Conservation (phyloP, 1,284 basidiomycete species). For the Boletus sp. region DNA sequence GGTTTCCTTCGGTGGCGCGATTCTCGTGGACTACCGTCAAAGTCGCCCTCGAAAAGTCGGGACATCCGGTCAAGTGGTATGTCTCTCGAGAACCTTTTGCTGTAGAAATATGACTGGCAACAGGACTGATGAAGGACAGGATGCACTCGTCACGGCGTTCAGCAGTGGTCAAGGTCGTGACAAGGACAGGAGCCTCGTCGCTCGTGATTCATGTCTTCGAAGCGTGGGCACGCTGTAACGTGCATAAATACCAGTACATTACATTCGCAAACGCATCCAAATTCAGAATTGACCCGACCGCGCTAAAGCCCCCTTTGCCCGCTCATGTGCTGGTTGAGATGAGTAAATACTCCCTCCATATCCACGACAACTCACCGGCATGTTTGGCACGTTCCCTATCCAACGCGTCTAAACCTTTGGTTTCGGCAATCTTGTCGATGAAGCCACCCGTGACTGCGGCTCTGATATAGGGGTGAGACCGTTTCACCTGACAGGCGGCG, state of each 20-base stretch:
- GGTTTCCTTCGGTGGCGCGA: constrained; percentile 87
- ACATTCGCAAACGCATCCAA: not conserved
- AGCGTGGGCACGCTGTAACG: constrained; percentile 57
- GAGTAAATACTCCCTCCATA: not conserved
- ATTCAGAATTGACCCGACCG: constrained; percentile 24
- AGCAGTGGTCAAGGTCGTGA: constrained; percentile 66
- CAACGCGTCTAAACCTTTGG: constrained; percentile 27
- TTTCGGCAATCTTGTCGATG: constrained; percentile 32
- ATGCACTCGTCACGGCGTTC: constrained; percentile 75
- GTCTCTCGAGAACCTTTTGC: constrained; percentile 22
- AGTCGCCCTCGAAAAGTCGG: constrained; percentile 82
- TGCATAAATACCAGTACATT: constrained; percentile 19
- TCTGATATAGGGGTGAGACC: constrained; percentile 17
- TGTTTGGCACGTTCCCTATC: constrained; percentile 24
- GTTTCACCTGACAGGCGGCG: not conserved
- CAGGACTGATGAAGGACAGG: constrained; percentile 84
- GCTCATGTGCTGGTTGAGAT: constrained; percentile 22
- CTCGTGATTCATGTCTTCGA: constrained; percentile 73
- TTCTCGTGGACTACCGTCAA: constrained; percentile 98
- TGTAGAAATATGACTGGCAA: constrained; percentile 4
- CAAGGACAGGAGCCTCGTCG: constrained; percentile 67
- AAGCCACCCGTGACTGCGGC: constrained; percentile 33
- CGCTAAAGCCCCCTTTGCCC: constrained; percentile 10
- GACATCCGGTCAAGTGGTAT: constrained; percentile 79
- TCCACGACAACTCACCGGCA: constrained; percentile 24